Evolutionary conservation across 1,284 basidiomycete species (phyloP), one percentile per base, ranked within the genome.

Genomic region (Leccinum variabile): DNA sequence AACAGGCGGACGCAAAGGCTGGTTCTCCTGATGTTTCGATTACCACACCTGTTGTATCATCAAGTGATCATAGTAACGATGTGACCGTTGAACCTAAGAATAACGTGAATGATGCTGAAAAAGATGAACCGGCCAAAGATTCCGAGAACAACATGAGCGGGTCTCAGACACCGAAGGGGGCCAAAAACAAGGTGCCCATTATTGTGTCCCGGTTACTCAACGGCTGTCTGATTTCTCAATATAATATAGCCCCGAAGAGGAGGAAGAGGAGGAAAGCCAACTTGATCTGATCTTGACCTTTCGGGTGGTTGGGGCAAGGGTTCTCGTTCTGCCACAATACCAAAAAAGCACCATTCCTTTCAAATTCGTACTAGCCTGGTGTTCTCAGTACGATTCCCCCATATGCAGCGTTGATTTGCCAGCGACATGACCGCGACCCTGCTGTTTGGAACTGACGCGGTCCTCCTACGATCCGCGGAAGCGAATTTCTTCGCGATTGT

Each of bases 1-100:
- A n/a, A 65, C 60, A 76, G 75, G 66, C 6, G 64, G 64, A 35
- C 0, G 14, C 44, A 32, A 39, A 59, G 0, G 13, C 33, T 63
- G 44, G 49, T 50, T 64, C 55, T 61, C 13, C 28, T 72, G 59
- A 67, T 63, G 61, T 54, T 55, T 65, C 35, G 60, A 62, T 56
- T 72, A 62, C 7, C 52, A 57, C 64, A 52, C 56, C 52, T 73
- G 68, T 73, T 75, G 71, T 76, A 76, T 25, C 60, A 63, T 33
- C 71, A 61, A 62, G 22, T 67, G 69, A 67, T 59, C 59, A 63
- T 61, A 71, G 54, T 72, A 60, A 61, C 50, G 52, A 72, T 75
- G 60, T 71, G 59, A 64, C 52, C 60, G 14, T 49, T 75, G 60
- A 68, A 25, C 54, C 66, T 63, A 66, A 65, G 32, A 54, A 69